Evolutionary conservation across 1,284 basidiomycete genomes (phyloP), one percentile per base, ranked within the genome.

Genomic region (Trichosporon coremiiforme): DNA sequence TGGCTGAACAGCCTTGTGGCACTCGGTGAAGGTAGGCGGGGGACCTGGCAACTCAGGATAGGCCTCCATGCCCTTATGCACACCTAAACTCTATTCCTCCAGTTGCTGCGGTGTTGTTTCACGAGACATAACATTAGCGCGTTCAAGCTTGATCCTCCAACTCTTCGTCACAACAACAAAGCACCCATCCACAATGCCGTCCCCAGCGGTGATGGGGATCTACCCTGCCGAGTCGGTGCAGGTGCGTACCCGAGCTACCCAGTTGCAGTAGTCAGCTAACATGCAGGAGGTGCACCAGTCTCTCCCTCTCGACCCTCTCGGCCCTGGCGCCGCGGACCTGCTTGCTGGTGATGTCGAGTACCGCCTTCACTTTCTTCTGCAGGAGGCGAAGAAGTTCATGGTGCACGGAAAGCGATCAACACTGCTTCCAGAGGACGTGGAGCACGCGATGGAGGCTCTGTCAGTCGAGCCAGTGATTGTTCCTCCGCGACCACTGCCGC

Each of bases 331-430:
- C 12, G 91, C 94, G 1, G 89, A 90, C 20, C 88, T 92, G 0
- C 87, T 99, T 15, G 95, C 96, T 2, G 94, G 93, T 72, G 97
- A 99, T 85, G 94, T 98, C 55, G 96, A 99, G 82, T 98, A 98
- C 84, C 87, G 97, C 70, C 89, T 98, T 78, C 94, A 96, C 80
- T 93, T 82, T 55, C 79, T 83, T 36, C 67, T 77, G 22, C 83
- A 96, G 90, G 95, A 98, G 87, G 95, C 96, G 10, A 90, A 93
- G 29, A 92, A 95, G 71, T 99, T 97, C 83, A 98, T 98, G 92
- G 88, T 94, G 29, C 95, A 99, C 82, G 91, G 92, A 0, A 90
- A 93, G 72, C 87, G 96, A 69, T 92, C 91, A 33, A 92, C 91
- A 0, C 87, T 99, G 80, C 91, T 90, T 13, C 93, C 94, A 0